Base-by-base conservation (phyloP, 768 basidiomycete genomes). In the Auricularia auricula-judae region DNA sequence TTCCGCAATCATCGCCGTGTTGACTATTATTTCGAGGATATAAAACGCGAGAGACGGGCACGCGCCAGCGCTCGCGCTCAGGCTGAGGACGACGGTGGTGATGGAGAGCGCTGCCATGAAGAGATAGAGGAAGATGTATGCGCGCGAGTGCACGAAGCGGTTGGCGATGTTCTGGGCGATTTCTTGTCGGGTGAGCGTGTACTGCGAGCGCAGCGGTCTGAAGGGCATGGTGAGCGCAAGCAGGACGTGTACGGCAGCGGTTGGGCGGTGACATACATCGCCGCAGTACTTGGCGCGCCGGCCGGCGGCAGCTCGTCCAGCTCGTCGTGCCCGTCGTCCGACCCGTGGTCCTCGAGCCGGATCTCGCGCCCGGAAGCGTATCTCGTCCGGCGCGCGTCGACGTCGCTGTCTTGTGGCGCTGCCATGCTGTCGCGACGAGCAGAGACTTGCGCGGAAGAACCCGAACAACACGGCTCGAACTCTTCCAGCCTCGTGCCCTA, bases 21-120 rank as follows among this genome's bases (percentile, higher is more conserved):
- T 95, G 74, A 96, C 84, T 72, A 96, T 85, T 56, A 96, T 74
- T 75, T 97, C 93, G 69, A 97, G 80, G 35, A 95, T 76, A 75
- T 92, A 97, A 76, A 97, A 97, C 3, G 90, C 77, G n/a, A 88
- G 69, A 3, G 88, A 89, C 4, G 93, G 93, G 70, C 94, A 97
- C 8, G 14, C 23, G 11, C 56, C 56, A 4, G 16, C 23, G 34
- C 87, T 92, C 68, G 89, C 86, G 54, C 84, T 81, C 64, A 95
- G 74, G 73, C 90, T 92, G 60, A 97, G 80, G 36, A 89, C 82
- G 64, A 96, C 88, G 0, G 93, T 95, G 8, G 91, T 86, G 62
- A 91, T 83, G 2, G 91, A 93, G 18, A 96, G 80, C 14, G 85
- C 86, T 1, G 93, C 90, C 92, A 96, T 93, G 64, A 76, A 85